A percentile compares a stretch with the other conserved stretches of the same genome.
These are phyloP conservation scores for Berkeleyomyces rouxiae DNA, from an alignment of 2,329 filamentous ascomycete genomes.

Conservation along the genomic window DNA sequence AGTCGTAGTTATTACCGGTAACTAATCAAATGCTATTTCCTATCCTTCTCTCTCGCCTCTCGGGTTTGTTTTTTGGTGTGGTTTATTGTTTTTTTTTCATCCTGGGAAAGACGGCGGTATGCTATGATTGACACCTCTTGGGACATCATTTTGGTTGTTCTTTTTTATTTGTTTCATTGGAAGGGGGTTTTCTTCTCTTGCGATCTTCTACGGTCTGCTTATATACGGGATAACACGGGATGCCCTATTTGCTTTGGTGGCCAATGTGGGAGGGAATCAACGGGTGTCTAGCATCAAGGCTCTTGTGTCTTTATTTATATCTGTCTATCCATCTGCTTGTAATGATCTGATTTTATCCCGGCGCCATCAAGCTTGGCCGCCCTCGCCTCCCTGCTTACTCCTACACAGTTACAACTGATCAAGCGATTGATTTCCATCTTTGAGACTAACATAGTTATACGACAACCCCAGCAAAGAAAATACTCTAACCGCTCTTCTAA, in stretches of 20 bases:
- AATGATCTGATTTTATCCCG: background rate
- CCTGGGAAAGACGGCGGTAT: background rate
- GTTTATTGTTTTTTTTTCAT: background rate
- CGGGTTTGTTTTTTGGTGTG: background rate
- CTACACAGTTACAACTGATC: no score
- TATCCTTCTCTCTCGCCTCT: background rate
- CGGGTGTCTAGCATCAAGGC: background rate
- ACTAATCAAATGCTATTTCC: background rate
- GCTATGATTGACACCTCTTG: background rate
- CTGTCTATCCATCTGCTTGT: background rate
- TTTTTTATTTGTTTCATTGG: background rate
- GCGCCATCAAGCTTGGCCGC: no score
- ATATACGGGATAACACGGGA: background rate
- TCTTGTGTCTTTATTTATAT: background rate
- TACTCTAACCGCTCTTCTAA: background rate
- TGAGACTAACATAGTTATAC: no score
- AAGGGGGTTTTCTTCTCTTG: background rate
- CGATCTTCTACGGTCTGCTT: background rate
- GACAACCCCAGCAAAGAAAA: background rate
- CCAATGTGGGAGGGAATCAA: background rate
- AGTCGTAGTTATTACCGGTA: background rate
- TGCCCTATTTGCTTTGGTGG: no score
- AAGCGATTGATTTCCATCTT: no score
- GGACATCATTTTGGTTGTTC: background rate
- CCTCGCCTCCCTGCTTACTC: no score